Evolutionary conservation across 371 early-diverging fungal species (phyloP).

Genomic region (Nosema muscidifuracis): DNA sequence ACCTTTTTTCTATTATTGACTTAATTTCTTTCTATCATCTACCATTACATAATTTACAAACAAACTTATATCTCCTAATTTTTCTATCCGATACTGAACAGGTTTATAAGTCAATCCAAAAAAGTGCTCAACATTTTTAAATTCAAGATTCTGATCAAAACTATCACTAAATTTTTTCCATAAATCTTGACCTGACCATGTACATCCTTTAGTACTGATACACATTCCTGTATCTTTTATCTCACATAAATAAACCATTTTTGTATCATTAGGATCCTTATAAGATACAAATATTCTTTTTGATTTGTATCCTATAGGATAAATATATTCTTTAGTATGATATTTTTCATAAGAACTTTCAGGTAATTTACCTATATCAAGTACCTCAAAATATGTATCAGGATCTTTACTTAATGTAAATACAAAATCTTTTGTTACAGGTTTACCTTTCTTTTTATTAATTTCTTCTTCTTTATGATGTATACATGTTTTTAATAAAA

Average conservation of each 20-base stretch:
- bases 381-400: constrained; percentile 2
- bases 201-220: constrained; percentile 27
- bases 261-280: constrained; percentile 1
- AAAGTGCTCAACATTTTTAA: constrained; percentile 44
- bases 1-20: too few species aligned
- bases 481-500: not conserved
- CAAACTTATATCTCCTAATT: constrained; percentile 50
- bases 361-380: constrained; percentile 47
- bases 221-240: constrained; percentile 4
- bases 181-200: constrained; percentile 33
- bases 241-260: constrained; percentile 41
- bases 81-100: constrained; percentile 45
- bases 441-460: not conserved
- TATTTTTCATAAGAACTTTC: constrained; percentile 34
- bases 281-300: constrained; percentile 44
- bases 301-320: constrained; percentile 44
- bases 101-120: constrained; percentile 52
- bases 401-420: not conserved
- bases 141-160: constrained; percentile 25
- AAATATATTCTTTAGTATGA: constrained; percentile 42
- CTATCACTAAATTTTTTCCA: constrained; percentile 38
- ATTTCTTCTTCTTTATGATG: not conserved
- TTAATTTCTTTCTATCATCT: constrained; percentile 23
- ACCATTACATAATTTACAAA: constrained; percentile 44
- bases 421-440: not conserved